These are phyloP conservation scores for Phymatotrichopsis omnivora DNA, from an alignment of 2,329 filamentous ascomycete genomes.

Conservation along the genomic window DNA sequence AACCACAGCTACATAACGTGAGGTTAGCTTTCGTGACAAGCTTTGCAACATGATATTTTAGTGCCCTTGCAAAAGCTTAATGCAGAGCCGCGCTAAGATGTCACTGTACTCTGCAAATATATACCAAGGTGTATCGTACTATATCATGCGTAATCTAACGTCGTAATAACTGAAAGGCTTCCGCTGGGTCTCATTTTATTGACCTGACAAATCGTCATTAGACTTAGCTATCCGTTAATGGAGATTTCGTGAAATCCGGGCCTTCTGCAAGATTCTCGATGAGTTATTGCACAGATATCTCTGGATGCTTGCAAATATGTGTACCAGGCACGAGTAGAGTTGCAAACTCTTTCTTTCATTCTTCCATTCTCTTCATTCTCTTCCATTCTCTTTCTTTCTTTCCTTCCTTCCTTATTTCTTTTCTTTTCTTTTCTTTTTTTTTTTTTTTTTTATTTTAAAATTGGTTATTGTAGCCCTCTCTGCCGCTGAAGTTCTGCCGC, in stretches of 20 bases:
- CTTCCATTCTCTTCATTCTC: not conserved
- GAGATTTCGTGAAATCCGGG: not conserved
- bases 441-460: not conserved
- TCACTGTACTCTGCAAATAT: not conserved
- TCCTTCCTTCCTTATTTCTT: not conserved
- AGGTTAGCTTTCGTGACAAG: too few relatives aligned
- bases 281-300: not conserved
- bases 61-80: constrained; percentile 4
- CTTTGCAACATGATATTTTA: not conserved
- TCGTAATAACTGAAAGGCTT: not conserved
- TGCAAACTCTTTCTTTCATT: not conserved
- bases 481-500: too few relatives aligned
- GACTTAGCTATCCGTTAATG: not conserved
- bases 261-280: not conserved
- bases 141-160: not conserved
- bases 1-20: too few relatives aligned
- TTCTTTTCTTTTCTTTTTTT: not conserved
- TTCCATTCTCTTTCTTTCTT: not conserved
- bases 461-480: not conserved
- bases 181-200: not conserved
- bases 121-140: not conserved
- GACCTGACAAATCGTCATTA: not conserved
- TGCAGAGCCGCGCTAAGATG: constrained; percentile 20
- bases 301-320: not conserved
- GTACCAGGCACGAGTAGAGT: not conserved